Evolutionary conservation across 2,329 filamentous ascomycete genomes (phyloP).

Genomic region (Apiospora marii): DNA sequence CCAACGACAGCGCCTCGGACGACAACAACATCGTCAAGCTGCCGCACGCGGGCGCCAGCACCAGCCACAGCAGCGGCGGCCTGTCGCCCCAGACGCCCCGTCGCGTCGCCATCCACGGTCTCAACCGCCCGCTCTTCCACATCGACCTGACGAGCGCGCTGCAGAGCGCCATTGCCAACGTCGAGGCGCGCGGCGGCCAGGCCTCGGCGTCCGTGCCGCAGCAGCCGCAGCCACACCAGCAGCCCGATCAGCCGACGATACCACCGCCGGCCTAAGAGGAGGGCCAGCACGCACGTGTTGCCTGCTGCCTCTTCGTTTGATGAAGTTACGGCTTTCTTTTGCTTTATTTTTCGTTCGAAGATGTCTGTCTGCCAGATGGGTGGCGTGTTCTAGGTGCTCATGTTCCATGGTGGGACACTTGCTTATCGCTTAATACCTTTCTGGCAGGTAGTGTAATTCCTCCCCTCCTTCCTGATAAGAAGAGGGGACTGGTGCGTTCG

Average conservation of each 20-base stretch:
- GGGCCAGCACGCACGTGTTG: neutral
- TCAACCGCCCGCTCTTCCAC: conserved; percentile 93
- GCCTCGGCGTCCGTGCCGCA: neutral
- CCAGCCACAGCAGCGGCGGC: conserved; percentile 39
- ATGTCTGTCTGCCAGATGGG: neutral
- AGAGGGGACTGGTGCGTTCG: neutral
- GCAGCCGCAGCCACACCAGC: neutral
- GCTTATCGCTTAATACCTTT: neutral
- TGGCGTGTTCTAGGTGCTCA: neutral
- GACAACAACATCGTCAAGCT: conserved; percentile 18
- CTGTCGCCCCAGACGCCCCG: conserved; percentile 51
- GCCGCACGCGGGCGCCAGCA: conserved; percentile 30
- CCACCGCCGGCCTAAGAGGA: neutral
- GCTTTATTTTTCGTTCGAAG: neutral
- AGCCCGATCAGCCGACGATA: neutral
- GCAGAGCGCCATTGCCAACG: conserved; percentile 85
- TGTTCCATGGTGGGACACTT: neutral
- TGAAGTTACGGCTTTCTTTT: neutral
- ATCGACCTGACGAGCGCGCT: conserved; percentile 89
- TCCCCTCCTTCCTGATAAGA: neutral
- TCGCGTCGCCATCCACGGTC: conserved; percentile 77
- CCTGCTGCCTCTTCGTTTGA: neutral
- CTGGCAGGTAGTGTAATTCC: neutral
- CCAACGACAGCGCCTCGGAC: conserved; percentile 34
- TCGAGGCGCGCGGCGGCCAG: conserved; percentile 56